Base-by-base conservation (phyloP, 371 early-diverging fungal genomes). In the Synchytrium microbalum region DNA sequence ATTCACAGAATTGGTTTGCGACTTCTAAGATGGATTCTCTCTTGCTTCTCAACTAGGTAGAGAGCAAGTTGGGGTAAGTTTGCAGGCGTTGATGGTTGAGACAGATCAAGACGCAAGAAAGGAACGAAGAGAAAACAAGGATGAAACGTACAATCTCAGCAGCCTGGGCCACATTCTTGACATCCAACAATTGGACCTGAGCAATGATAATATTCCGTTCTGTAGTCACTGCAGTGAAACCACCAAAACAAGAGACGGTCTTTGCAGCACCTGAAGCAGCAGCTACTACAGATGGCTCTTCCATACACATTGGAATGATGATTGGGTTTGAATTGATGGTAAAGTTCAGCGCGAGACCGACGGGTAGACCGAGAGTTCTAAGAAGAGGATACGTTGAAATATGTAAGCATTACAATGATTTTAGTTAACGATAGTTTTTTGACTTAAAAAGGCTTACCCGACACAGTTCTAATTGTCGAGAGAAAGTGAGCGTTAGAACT, bases 241-340 rank as follows among this genome's bases (percentile, higher is more conserved):
- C 82, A 25, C 64, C 65, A 38, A 10, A 38, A 32, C 67, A 63
- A 24, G 68, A 69, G 13, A 87, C 75, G 0, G 82, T 81, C 67
- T 87, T 87, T 28, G 88, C 86, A 5, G 86, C 86, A 38, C 86
- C 84, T 10, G 86, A 86, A 2, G 83, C 86, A 16, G 85, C 87
- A 3, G 88, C 88, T 10, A 87, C 75, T 32, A 87, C 87, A 14
- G 85, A 84, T 1, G 88, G 86, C 62, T 87, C 88, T 67, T 87
- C 88, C n/a, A 86, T 80, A n/a, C 81, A 84, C 86, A 87, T 85
- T 1, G 88, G 88, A 24, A 86, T 78, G 24, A 84, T 79, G 3
- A 75, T 61, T 1, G 81, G 76, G 1, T 62, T 62, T 2, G 69
- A 74, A 68, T 87, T 81, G 73, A 87, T 86, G 26, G 75, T 72